These are phyloP conservation scores for Schizophyllum commune DNA, from an alignment of 1,284 basidiomycete species.

Conservation along the genomic window DNA sequence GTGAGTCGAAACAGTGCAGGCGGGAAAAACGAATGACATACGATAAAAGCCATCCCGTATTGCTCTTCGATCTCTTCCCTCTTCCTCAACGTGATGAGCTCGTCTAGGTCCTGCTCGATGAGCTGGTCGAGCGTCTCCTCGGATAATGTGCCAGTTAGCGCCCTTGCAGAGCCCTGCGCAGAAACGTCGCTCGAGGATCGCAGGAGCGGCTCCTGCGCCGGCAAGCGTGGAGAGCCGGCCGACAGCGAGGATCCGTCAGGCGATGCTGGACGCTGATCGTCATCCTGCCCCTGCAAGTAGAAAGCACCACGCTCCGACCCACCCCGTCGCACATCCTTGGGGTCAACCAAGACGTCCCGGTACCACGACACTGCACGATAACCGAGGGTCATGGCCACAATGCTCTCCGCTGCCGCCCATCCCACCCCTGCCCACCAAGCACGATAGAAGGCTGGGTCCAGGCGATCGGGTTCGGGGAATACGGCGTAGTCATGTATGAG, in stretches of 20 bases:
- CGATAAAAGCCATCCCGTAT: slow-evolving; percentile 67
- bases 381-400: slow-evolving; percentile 56
- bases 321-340: slow-evolving; percentile 5
- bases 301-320: background rate
- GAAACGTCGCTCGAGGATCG: background rate
- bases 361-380: slow-evolving; percentile 61
- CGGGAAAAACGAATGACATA: slow-evolving; percentile 26
- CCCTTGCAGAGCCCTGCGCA: background rate
- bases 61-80: slow-evolving; percentile 69
- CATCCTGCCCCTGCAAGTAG: background rate
- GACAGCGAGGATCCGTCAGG: slow-evolving; percentile 6
- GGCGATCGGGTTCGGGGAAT: slow-evolving; percentile 39
- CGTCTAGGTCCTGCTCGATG: slow-evolving; percentile 51
- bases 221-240: too few relatives aligned
- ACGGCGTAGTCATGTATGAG: slow-evolving; percentile 39
- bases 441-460: slow-evolving; percentile 49
- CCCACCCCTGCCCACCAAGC: slow-evolving; percentile 72
- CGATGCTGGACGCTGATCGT: slow-evolving; percentile 2
- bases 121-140: slow-evolving; percentile 19
- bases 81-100: slow-evolving; percentile 49
- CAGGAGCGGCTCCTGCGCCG: background rate
- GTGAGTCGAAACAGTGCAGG: background rate
- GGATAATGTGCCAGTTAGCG: slow-evolving; percentile 1
- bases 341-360: slow-evolving; percentile 49
- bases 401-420: slow-evolving; percentile 59